A percentile compares a stretch with the other conserved stretches of the same genome.
phyloP scores from a whole-genome alignment of 2,329 filamentous ascomycete genomes.

The Neofusicoccum parvum region DNA sequence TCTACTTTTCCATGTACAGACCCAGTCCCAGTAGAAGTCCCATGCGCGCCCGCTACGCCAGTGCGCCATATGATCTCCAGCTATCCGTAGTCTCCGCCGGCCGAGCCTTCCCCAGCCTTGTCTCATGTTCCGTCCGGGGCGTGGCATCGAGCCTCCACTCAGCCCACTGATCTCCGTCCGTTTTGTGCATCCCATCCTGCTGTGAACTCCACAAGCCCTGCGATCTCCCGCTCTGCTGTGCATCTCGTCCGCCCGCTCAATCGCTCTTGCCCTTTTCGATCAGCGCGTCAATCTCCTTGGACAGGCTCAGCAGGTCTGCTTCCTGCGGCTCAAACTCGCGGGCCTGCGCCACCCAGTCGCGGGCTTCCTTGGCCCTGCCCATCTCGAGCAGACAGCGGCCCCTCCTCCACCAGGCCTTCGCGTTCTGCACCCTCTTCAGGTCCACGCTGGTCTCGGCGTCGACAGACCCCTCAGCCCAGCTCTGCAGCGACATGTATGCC shows the following conservation, averaged over 20 bases:
- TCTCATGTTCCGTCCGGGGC: not conserved
- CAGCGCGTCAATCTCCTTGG: conserved; percentile 51
- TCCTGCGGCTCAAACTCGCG: conserved; percentile 77
- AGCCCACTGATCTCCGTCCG: not conserved
- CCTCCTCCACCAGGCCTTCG: conserved; percentile 91
- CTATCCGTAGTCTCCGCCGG: not conserved
- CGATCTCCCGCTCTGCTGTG: conserved; percentile 2
- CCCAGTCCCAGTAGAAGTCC: conserved; percentile 3
- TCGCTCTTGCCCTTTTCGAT: conserved; percentile 47
- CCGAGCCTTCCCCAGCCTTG: not conserved
- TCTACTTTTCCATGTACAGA: too few species aligned
- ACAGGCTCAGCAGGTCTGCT: conserved; percentile 41
- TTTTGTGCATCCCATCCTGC: not conserved
- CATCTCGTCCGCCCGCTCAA: not conserved
- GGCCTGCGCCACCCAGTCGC: conserved; percentile 73
- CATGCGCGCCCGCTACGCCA: conserved; percentile 4
- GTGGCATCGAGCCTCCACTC: not conserved
- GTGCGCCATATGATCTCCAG: conserved; percentile 16
- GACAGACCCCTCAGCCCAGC: conserved; percentile 82
- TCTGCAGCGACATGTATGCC: conserved; percentile 79
- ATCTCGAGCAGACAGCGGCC: conserved; percentile 89
- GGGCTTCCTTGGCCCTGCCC: conserved; percentile 81
- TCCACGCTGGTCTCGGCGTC: conserved; percentile 90
- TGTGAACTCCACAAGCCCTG: not conserved
- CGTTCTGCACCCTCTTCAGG: conserved; percentile 81